A percentile compares a stretch with the other conserved stretches of the same genome.
Conservation (phyloP, 805 yeast species). For the Myxozyma geophila region DNA sequence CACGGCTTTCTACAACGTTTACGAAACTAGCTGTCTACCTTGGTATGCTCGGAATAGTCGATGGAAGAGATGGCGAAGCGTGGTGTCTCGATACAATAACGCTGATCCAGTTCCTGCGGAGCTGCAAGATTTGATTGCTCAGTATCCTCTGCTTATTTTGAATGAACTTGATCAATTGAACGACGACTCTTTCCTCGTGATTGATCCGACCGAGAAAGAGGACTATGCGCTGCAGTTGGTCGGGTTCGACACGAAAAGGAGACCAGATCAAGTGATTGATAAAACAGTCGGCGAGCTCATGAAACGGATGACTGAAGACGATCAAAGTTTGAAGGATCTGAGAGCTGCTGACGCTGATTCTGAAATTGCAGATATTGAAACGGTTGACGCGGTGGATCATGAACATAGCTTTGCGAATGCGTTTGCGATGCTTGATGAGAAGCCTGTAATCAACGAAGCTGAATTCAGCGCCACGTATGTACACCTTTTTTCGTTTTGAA, state of each 20-base stretch:
- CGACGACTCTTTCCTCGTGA: not conserved
- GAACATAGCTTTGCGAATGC: not conserved
- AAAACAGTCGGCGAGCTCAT: slow-evolving; percentile 14
- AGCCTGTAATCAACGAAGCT: not conserved
- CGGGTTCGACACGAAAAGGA: slow-evolving; percentile 10
- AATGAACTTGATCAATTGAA: slow-evolving; percentile 6
- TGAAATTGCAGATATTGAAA: not conserved
- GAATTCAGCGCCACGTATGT: slow-evolving; percentile 10
- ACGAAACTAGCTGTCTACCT: slow-evolving; percentile 19
- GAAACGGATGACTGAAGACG: slow-evolving; percentile 14
- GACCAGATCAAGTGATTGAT: slow-evolving; percentile 1
- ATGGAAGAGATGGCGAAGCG: slow-evolving; percentile 29
- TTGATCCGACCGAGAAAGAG: slow-evolving; percentile 15
- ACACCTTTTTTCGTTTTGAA: not conserved
- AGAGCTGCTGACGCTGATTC: not conserved
- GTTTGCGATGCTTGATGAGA: slow-evolving; percentile 3
- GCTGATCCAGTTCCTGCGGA: not conserved
- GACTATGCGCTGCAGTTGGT: slow-evolving; percentile 14
- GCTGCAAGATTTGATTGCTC: slow-evolving; percentile 6
- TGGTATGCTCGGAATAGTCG: slow-evolving; percentile 22
- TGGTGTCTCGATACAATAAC: slow-evolving; percentile 5
- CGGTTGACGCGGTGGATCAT: not conserved
- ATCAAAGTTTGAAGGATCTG: not conserved
- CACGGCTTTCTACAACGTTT: slow-evolving; percentile 18
- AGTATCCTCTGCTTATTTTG: slow-evolving; percentile 18